Evolutionary conservation across 176 grass and related monocot species (phyloP).

Genomic region (Pontederia paniculata): DNA sequence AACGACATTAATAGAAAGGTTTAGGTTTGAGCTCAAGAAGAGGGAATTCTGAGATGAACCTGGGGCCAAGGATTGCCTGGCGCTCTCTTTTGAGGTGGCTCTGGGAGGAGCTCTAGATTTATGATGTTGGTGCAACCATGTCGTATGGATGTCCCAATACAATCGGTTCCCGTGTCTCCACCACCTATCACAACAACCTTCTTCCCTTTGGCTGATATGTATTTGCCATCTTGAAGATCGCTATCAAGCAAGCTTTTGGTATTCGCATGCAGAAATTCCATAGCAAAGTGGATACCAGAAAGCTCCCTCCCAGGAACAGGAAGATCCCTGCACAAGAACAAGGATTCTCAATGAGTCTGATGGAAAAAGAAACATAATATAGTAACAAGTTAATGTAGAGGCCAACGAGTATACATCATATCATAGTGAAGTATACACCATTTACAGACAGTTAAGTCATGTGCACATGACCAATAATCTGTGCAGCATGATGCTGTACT

Average conservation of each 20-base stretch:
- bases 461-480: too few relatives aligned
- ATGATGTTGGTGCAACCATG: constrained; percentile 69
- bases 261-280: constrained; percentile 95
- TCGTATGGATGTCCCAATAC: constrained; percentile 83
- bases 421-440: neutral
- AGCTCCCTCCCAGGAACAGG: constrained; percentile 66
- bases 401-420: neutral
- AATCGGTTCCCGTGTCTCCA: constrained; percentile 96
- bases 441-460: too few relatives aligned
- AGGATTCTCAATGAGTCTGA: neutral
- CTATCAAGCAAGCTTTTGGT: constrained; percentile 99
- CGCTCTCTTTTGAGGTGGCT: constrained; percentile 65
- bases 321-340: constrained; percentile 48
- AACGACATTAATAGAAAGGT: too few relatives aligned
- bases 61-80: constrained; percentile 84
- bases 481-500: too few relatives aligned
- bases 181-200: constrained; percentile 97
- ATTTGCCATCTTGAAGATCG: constrained; percentile 79
- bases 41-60: constrained; percentile 23
- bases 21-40: too few relatives aligned
- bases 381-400: neutral
- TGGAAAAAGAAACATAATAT: neutral
- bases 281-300: constrained; percentile 82
- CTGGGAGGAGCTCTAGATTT: constrained; percentile 77
- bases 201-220: constrained; percentile 79